Evolutionary conservation across 805 yeast species (phyloP), one percentile per base, ranked within the genome.

Genomic region (Nematodospora valgi): DNA sequence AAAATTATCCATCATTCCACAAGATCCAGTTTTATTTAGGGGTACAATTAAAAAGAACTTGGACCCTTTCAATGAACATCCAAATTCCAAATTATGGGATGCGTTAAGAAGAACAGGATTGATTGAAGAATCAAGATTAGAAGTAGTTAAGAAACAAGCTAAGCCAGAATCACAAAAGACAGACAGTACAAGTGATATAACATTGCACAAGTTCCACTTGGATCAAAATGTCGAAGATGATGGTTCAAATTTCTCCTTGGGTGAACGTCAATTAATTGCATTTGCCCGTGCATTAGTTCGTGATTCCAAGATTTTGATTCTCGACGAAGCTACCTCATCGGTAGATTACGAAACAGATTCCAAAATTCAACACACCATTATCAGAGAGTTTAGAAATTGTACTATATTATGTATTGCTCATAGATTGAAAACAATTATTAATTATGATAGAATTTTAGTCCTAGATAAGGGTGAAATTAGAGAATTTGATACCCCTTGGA

Each of bases 321-420:
- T 87, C 41, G 96, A 87, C 56, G 96, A 87, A 60, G 96, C 86
- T 23, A 80, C 87, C 0, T 75, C 83, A 0, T 74, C 81, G 24
- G 86, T 87, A 41, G 96, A 87, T 61, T 87, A 86, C 51, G 88
- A 83, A 48, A 86, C 96, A 0, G 96, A 87, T 58, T 70, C 84
- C 5, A 76, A 78, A 54, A 83, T 87, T 44, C 96, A 87, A 55
- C 47, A 62, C 11, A 83, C 95, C 3, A 84, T 83, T 37, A 67
- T 74, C n/a, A 64, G 67, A 13, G 91, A 86, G 51, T 88, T 88
- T 53, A 37, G 58, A 3, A 58, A 76, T 18, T 81, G 93, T 41
- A 87, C 95, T 0, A 80, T 87, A 34, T 65, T 87, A 44, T 86
- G 95, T 44, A 86, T 88, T 59, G 96, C 96, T 2, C 96, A 87